A percentile compares a stretch with the other conserved stretches of the same genome.
phyloP scores from a whole-genome alignment of 371 early-diverging fungal genomes.

The Mortierella sp. region DNA sequence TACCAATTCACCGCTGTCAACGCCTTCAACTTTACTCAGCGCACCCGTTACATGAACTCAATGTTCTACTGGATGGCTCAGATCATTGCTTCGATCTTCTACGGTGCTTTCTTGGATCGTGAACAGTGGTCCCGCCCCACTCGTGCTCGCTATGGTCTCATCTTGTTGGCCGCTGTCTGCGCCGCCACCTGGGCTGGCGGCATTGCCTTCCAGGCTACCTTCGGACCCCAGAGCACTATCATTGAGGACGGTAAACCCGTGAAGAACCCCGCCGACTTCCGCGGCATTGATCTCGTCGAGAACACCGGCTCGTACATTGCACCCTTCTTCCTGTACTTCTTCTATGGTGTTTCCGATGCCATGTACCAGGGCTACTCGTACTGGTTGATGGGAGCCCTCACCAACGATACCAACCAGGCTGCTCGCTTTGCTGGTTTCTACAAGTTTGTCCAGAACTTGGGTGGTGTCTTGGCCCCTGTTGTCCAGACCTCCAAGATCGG shows the following conservation, averaged over 20 bases:
- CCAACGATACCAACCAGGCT: constrained; percentile 73
- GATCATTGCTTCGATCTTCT: constrained; percentile 65
- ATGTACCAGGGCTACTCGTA: constrained; percentile 77
- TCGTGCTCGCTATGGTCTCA: constrained; percentile 64
- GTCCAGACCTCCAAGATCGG: constrained; percentile 43
- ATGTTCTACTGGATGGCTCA: constrained; percentile 78
- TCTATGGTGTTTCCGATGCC: constrained; percentile 76
- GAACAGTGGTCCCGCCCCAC: constrained; percentile 55
- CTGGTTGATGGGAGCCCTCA: constrained; percentile 83
- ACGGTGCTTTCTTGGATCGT: constrained; percentile 69
- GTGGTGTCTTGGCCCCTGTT: constrained; percentile 46
- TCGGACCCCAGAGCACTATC: constrained; percentile 26
- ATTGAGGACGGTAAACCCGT: neutral
- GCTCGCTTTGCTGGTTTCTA: constrained; percentile 74
- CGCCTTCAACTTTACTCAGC: constrained; percentile 64
- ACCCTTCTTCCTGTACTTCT: constrained; percentile 70
- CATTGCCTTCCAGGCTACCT: constrained; percentile 65
- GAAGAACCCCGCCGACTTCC: constrained; percentile 35
- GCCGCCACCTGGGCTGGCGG: constrained; percentile 72
- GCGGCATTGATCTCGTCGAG: constrained; percentile 51
- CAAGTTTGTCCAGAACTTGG: constrained; percentile 54
- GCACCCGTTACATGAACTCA: constrained; percentile 73
- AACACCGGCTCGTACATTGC: constrained; percentile 58
- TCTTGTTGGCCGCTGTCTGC: constrained; percentile 57
- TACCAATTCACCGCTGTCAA: constrained; percentile 73